Base-by-base conservation (phyloP, 192 early-diverging fungal genomes). In the Mortierella alpina region DNA sequence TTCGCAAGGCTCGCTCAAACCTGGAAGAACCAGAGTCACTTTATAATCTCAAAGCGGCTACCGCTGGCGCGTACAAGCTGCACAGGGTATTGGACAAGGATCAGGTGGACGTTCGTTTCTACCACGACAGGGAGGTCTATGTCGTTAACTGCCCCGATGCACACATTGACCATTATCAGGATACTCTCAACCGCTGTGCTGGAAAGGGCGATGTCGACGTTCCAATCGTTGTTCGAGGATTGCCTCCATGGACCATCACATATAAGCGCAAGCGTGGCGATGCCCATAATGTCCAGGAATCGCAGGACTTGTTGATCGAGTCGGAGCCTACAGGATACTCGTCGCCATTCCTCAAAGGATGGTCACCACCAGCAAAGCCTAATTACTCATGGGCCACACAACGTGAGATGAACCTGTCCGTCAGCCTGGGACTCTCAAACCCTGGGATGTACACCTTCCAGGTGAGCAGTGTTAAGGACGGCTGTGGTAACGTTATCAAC, bases 181-280 rank as follows among this genome's bases (percentile, higher is more conserved):
- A 70, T 17, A 60, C 54, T 39, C 45, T 78, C 48, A 68, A 78
- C 7, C 68, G 40, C 15, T 78, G 75, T 54, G n/a, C 63, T 39
- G 75, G 75, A 54, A 78, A 78, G 56, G 75, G 75, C 15, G 61
- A 70, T 45, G 68, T 78, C 20, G 75, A 78, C 10, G 52, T 78
- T 10, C 75, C 75, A 2, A 70, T 78, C 22, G 55, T 59, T 18
- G 75, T 70, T 0, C 67, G 67, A 48, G 75, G 75, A 22, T 50
- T 78, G 22, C 75, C 75, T 6, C 75, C 75, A 51, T 78, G 75
- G 75, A 64, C 67, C 0, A 68, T 78, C 8, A 70, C 68, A 5
- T 78, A 78, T 39, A 63, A 55, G 17, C 75, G 75, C 42, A 22
- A 59, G 12, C 50, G 57, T 2, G 22, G 15, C 22, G 42, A 41